These are phyloP conservation scores for Anastatica hierochuntica DNA, from an alignment of 345 rosid genomes.

Conservation along the genomic window DNA sequence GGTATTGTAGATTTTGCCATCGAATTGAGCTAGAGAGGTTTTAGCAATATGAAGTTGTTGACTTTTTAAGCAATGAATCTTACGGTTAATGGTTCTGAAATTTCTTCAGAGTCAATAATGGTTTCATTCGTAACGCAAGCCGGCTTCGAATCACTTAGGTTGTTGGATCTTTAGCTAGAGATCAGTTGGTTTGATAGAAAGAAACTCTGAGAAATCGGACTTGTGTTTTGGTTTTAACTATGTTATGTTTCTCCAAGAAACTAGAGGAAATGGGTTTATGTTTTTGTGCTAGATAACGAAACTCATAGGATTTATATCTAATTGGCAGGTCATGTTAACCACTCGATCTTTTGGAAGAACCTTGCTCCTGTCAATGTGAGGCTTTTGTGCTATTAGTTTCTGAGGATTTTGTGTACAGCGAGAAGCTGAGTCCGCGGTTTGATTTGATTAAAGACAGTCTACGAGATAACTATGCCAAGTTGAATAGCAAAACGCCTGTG, in stretches of 20 bases:
- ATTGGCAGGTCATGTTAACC: slow-evolving; percentile 76
- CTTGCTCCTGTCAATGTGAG: slow-evolving; percentile 65
- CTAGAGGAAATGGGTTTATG: neutral
- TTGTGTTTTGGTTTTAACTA: neutral
- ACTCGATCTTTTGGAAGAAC: slow-evolving; percentile 89
- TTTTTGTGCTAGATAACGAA: neutral
- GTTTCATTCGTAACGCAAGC: too few relatives aligned
- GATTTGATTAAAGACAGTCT: slow-evolving; percentile 55
- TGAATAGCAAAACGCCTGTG: slow-evolving; percentile 21
- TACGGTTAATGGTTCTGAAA: too few relatives aligned
- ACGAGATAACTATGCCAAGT: slow-evolving; percentile 33
- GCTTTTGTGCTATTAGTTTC: neutral
- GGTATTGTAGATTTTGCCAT: neutral
- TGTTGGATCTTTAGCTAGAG: too few relatives aligned
- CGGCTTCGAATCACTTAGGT: neutral
- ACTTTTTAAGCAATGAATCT: too few relatives aligned
- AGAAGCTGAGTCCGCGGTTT: slow-evolving; percentile 42
- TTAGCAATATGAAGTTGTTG: too few relatives aligned
- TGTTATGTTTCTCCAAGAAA: neutral
- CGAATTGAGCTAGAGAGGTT: neutral
- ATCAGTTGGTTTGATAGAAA: neutral
- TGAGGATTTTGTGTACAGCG: slow-evolving; percentile 42
- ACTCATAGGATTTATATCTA: neutral
- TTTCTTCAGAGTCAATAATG: too few relatives aligned
- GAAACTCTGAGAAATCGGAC: neutral